Base-by-base conservation (phyloP, 352 stramenopile species). In the Saprolegnia diclina region DNA sequence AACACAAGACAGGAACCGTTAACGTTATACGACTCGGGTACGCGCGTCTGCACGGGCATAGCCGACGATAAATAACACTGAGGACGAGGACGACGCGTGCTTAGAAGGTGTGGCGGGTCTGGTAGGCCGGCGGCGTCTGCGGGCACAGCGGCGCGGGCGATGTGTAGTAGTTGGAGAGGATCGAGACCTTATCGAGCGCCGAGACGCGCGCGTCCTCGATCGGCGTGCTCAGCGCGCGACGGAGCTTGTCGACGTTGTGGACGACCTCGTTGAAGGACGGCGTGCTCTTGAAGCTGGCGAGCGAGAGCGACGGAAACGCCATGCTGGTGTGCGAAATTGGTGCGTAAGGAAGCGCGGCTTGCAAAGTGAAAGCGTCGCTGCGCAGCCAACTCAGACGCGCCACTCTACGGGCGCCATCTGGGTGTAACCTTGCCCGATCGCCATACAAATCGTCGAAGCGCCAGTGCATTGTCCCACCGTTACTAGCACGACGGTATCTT, bases 101-200 rank as follows among this genome's bases (percentile, higher is more conserved):
- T 56, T 69, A 69, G 29, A 69, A 69, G 16, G 53, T 18, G 18
- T 69, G 63, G 53, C 63, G 63, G 9, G 63, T 69, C 19, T 57
- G 45, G 53, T 69, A 69, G 11, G 63, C 16, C n/a, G 63, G 63
- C 2, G 63, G 63, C n/a, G 63, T 69, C 29, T 52, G 19, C 22
- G 63, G 63, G 38, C 22, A n/a, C 24, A n/a, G 32, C 10, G 45
- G 53, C 63, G 24, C 24, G 32, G 52, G 52, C 11, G 24, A 21
- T n/a, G 42, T n/a, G n/a, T 59, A 59, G 9, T 59, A 59, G 13
- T 16, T 59, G 52, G 52, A 59, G 19, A 59, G 35, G 13, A 59
- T 16, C 16, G 52, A 59, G 16, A 59, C 52, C 35, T 59, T 59
- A 9, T 59, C 52, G 24, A 59, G 35, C 35, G 52, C 52, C 35